These are phyloP conservation scores for Ramaria sp. DNA, from an alignment of 768 basidiomycete species.

Conservation along the genomic window DNA sequence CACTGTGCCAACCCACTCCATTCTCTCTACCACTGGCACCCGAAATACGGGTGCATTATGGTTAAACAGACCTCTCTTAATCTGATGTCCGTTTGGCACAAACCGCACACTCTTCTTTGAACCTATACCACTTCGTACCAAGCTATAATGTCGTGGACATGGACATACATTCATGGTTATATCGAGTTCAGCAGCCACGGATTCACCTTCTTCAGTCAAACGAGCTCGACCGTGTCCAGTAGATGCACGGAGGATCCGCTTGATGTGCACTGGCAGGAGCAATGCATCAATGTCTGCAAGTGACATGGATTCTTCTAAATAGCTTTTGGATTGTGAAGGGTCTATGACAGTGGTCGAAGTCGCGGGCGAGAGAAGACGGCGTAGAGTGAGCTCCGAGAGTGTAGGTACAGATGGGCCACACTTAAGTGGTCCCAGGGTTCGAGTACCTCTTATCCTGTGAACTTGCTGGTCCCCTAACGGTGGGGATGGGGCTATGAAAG, in stretches of 20 bases:
- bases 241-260: neutral
- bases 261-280: neutral
- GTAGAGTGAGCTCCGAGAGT: slow-evolving; percentile 22
- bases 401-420: neutral
- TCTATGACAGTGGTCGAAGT: neutral
- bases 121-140: neutral
- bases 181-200: slow-evolving; percentile 1
- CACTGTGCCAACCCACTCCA: slow-evolving; percentile 50
- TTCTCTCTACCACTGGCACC: slow-evolving; percentile 46
- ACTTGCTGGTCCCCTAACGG: neutral
- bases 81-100: neutral
- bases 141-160: slow-evolving; percentile 1
- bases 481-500: slow-evolving; percentile 33
- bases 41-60: slow-evolving; percentile 37
- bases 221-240: neutral
- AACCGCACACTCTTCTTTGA: neutral
- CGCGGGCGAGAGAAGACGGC: slow-evolving; percentile 24
- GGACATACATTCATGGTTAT: slow-evolving; percentile 8
- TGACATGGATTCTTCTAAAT: neutral
- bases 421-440: neutral
- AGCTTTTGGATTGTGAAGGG: neutral
- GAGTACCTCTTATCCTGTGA: neutral
- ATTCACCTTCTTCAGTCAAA: neutral
- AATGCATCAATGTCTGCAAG: slow-evolving; percentile 1
- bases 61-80: slow-evolving; percentile 15